Evolutionary conservation across 2,329 filamentous ascomycete genomes (phyloP), one percentile per base, ranked within the genome.

Genomic region (Fusarium sp.): DNA sequence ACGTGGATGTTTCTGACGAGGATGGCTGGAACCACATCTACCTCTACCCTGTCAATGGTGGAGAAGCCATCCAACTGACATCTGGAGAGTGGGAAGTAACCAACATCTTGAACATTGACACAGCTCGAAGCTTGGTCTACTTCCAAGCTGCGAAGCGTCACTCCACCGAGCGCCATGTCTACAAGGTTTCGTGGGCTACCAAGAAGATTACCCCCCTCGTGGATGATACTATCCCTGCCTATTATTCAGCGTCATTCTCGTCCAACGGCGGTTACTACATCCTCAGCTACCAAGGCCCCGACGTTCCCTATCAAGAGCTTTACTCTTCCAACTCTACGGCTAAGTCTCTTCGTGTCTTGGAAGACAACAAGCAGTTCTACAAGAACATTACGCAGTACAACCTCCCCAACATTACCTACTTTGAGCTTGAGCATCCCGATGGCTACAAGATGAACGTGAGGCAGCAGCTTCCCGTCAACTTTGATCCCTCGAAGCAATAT

Each of bases 21-120:
- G 89, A 88, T 7, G 91, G 91, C 20, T 93, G 91, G 89, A 87
- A 92, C 87, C 92, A 93, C 76, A 82, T 93, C 54, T 93, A 93
- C 77, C 83, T 93, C 1, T 89, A 90, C 77, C 87, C 90, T 0
- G 85, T 92, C 20, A 81, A 87, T 16, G 89, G 89, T 2, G 88
- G 88, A 24, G 81, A 87, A 45, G 83, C 87, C 2, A 87, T 88
- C 4, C 84, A 89, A 3, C 84, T 93, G n/a, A 93, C 91, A 0
- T 83, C 84, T 4, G 91, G 91, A 4, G 84, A 92, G 20, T 93
- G 90, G 89, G 92, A 93, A 77, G 91, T 93, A 3, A 83, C 84
- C 0, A 75, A 84, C 0, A 87, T 93, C 56, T 81, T 90, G 38
- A 89, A 91, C 74, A 85, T 93, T 58, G 90, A 93, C 76, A 84